Percentiles rank a stretch among this genome's conserved stretches.
Conservation (phyloP, 345 rosid genomes). For the Litchi chinensis region DNA sequence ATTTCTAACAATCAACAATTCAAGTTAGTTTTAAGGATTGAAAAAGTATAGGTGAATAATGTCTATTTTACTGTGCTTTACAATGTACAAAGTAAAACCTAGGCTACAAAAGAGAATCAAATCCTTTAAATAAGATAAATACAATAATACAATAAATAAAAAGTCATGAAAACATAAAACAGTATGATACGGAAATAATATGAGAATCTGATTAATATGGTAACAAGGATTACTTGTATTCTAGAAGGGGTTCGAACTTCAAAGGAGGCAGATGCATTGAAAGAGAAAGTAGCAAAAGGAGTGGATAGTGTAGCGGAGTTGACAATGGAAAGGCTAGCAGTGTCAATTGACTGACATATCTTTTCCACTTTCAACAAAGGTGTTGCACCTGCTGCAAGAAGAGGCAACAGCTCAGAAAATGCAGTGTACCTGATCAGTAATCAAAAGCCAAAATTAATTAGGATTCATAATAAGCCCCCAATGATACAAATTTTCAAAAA, state of each 20-base stretch:
- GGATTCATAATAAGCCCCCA: not conserved
- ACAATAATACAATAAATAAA: no score
- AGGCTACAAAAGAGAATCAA: no score
- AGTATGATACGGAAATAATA: no score
- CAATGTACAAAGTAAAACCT: no score
- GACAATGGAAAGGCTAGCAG: conserved; percentile 53
- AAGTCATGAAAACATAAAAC: no score
- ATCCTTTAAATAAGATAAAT: no score
- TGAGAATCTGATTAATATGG: no score
- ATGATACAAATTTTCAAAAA: not conserved
- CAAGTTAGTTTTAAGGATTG: conserved; percentile 19
- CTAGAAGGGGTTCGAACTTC: conserved; percentile 83
- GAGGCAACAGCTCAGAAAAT: conserved; percentile 88
- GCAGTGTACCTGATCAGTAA: conserved; percentile 73
- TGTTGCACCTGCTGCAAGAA: conserved; percentile 69
- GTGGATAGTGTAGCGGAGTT: conserved; percentile 68
- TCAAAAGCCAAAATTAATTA: not conserved
- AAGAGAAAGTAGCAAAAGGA: conserved; percentile 83
- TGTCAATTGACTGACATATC: conserved; percentile 66
- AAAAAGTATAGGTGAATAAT: no score
- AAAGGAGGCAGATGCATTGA: conserved; percentile 81
- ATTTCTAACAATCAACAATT: not conserved
- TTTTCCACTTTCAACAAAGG: conserved; percentile 77
- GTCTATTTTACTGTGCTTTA: no score
- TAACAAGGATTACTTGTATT: conserved; percentile 61